Percentiles rank a stretch among this genome's conserved stretches.
Conservation (phyloP, 176 grass and related monocot species). For the Eleusine coracana region DNA sequence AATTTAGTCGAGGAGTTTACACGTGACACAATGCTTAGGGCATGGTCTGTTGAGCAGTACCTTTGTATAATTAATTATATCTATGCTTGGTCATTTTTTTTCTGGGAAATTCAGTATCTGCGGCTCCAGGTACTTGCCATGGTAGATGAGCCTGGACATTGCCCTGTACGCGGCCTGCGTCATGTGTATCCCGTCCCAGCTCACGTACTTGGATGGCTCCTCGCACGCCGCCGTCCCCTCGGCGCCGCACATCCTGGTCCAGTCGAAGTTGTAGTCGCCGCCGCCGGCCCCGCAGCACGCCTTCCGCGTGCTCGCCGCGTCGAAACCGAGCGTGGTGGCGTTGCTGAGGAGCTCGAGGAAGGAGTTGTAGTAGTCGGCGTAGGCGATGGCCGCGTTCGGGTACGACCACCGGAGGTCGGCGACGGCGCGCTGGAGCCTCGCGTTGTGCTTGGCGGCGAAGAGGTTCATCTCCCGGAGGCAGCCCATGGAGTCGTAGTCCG, state of each 20-base stretch:
- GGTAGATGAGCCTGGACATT: slow-evolving; percentile 55
- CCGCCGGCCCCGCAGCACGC: slow-evolving; percentile 80
- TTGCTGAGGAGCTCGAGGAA: slow-evolving; percentile 60
- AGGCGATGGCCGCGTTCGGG: slow-evolving; percentile 60
- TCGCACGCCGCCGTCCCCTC: slow-evolving; percentile 48
- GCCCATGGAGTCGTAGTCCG: slow-evolving; percentile 55
- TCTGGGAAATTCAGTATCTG: slow-evolving; percentile 47
- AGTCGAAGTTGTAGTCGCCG: slow-evolving; percentile 70
- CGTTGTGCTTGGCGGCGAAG: slow-evolving; percentile 74
- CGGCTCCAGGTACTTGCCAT: slow-evolving; percentile 51
- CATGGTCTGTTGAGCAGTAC: background rate
- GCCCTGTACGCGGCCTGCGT: slow-evolving; percentile 79
- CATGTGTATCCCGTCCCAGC: slow-evolving; percentile 95
- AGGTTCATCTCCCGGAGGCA: slow-evolving; percentile 72
- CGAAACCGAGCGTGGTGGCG: slow-evolving; percentile 60
- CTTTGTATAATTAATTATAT: background rate
- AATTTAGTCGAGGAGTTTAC: slow-evolving; percentile 14
- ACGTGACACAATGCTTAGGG: background rate
- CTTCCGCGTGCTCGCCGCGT: slow-evolving; percentile 42
- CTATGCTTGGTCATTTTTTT: background rate
- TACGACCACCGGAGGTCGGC: slow-evolving; percentile 35
- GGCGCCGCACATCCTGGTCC: slow-evolving; percentile 63
- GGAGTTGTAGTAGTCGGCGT: slow-evolving; percentile 85
- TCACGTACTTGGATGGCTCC: slow-evolving; percentile 63
- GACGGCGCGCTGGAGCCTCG: slow-evolving; percentile 54